These are phyloP conservation scores for Solioccasus polychromus DNA, from an alignment of 768 basidiomycete genomes.

Conservation along the genomic window DNA sequence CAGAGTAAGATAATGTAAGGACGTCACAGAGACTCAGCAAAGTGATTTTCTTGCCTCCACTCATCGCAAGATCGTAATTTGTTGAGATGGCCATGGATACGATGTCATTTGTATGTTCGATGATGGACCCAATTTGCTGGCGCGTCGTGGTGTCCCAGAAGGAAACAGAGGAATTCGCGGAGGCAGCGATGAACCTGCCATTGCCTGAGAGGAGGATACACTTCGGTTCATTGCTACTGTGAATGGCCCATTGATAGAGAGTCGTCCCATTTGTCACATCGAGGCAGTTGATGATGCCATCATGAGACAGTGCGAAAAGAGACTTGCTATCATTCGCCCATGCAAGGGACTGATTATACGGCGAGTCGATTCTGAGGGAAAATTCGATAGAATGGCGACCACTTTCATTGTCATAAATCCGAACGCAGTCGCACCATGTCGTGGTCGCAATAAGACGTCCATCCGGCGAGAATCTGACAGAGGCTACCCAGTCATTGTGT, in stretches of 20 bases:
- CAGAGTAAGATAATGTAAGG: not conserved
- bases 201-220: constrained; percentile 6
- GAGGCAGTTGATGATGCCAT: constrained; percentile 1
- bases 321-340: constrained; percentile 8
- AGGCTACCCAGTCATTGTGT: too few relatives aligned
- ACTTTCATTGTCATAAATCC: constrained; percentile 2
- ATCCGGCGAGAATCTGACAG: constrained; percentile 11
- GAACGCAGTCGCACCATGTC: not conserved
- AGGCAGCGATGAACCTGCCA: constrained; percentile 3
- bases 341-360: constrained; percentile 6
- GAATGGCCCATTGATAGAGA: constrained; percentile 2
- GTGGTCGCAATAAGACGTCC: constrained; percentile 6
- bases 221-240: not conserved
- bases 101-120: constrained; percentile 1
- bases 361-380: constrained; percentile 2
- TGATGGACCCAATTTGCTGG: constrained; percentile 4
- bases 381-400: constrained; percentile 1
- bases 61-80: constrained; percentile 1
- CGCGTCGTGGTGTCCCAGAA: constrained; percentile 12
- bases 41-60: constrained; percentile 1
- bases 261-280: not conserved
- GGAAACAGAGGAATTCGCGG: constrained; percentile 4
- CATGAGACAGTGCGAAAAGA: constrained; percentile 6
- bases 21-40: not conserved
- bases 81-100: constrained; percentile 6